phyloP scores from a whole-genome alignment of 176 grass and related monocot species.

The Bolboschoenus planiculmis region DNA sequence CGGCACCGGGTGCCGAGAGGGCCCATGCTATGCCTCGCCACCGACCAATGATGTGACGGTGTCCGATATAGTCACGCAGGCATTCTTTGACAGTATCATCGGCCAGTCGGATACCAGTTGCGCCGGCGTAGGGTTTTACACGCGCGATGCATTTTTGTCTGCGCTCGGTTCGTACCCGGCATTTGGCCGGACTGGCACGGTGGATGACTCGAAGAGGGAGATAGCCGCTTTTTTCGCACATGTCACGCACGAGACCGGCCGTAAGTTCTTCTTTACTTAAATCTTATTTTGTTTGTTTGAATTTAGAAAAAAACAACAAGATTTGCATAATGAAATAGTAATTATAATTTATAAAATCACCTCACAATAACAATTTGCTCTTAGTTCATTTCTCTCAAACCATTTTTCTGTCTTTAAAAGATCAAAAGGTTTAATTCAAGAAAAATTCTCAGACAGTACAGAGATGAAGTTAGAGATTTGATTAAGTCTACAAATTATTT shows the following conservation, averaged over 20 bases:
- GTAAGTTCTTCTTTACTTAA: slow-evolving; percentile 27
- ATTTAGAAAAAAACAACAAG: too few species aligned
- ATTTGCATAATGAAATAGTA: background rate
- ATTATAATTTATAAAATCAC: background rate
- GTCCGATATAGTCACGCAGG: slow-evolving; percentile 24
- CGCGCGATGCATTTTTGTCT: slow-evolving; percentile 60
- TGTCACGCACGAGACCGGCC: slow-evolving; percentile 72
- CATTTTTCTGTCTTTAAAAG: background rate
- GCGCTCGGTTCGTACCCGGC: slow-evolving; percentile 30
- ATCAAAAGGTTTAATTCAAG: background rate
- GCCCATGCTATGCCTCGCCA: slow-evolving; percentile 12
- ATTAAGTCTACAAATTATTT: too few species aligned
- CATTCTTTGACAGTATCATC: slow-evolving; percentile 50
- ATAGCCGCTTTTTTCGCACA: slow-evolving; percentile 82
- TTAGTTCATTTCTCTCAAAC: background rate
- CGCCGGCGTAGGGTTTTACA: slow-evolving; percentile 51
- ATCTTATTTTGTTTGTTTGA: background rate
- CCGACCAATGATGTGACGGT: slow-evolving; percentile 26
- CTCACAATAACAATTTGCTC: background rate
- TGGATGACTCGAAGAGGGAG: slow-evolving; percentile 72
- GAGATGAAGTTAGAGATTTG: too few species aligned
- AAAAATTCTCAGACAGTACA: background rate
- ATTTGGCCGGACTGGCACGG: slow-evolving; percentile 48
- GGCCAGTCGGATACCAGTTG: slow-evolving; percentile 43
- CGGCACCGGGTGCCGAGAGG: slow-evolving; percentile 22